Evolutionary conservation across 2,329 filamentous ascomycete species (phyloP).

Genomic region (Talaromyces piceae): DNA sequence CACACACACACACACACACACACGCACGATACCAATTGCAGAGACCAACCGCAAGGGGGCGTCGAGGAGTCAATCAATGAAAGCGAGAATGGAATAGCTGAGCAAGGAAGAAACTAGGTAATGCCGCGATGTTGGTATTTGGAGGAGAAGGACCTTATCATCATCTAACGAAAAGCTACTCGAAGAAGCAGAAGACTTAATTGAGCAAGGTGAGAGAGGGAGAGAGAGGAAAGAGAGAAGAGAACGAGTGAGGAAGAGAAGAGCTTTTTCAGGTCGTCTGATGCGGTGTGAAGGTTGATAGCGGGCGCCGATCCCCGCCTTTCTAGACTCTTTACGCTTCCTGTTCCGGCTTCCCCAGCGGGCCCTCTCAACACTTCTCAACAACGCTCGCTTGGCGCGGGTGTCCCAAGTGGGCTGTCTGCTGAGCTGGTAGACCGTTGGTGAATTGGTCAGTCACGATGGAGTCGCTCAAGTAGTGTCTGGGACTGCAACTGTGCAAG

Average conservation of each 20-base stretch:
- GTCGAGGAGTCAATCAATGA: constrained; percentile 2
- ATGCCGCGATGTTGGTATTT: constrained; percentile 10
- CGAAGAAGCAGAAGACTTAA: not conserved
- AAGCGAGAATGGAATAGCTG: not conserved
- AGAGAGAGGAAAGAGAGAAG: not conserved
- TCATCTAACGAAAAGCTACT: too few relatives aligned
- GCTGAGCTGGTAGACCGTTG: too few relatives aligned
- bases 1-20: too few relatives aligned
- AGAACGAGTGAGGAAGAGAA: not conserved
- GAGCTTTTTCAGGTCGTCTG: not conserved
- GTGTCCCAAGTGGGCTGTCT: too few relatives aligned
- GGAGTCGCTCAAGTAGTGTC: too few relatives aligned
- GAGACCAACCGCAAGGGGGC: too few relatives aligned
- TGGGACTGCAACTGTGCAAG: too few relatives aligned
- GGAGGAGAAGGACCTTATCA: constrained; percentile 1
- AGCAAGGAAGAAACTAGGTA: constrained; percentile 5
- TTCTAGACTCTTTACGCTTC: not conserved
- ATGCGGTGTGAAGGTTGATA: not conserved
- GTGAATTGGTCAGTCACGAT: too few relatives aligned
- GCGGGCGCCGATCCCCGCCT: not conserved
- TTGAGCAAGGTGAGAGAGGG: not conserved
- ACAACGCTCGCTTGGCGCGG: too few relatives aligned
- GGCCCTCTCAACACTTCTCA: too few relatives aligned
- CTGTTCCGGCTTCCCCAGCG: not conserved
- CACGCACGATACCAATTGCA: too few relatives aligned